phyloP scores from a whole-genome alignment of 2,329 filamentous ascomycete species.

The Fusarium sp. region DNA sequence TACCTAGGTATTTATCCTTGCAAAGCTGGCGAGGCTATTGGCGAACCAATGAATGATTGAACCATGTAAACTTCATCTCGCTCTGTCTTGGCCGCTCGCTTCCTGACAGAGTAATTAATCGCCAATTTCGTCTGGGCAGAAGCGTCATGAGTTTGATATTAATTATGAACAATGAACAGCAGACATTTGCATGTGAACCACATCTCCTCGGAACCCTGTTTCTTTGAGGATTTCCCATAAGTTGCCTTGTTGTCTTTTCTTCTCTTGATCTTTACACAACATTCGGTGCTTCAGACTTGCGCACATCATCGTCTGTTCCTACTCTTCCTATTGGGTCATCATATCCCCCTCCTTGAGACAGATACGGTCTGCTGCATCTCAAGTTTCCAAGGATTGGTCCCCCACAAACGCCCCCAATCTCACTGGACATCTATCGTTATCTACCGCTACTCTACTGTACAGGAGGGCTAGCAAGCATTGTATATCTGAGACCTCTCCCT shows the following conservation, averaged over 20 bases:
- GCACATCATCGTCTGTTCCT: slow-evolving; percentile 24
- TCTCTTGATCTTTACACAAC: slow-evolving; percentile 6
- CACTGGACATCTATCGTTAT: slow-evolving; percentile 25
- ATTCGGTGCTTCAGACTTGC: slow-evolving; percentile 25
- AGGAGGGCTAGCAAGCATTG: slow-evolving; percentile 9
- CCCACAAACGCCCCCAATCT: slow-evolving; percentile 41
- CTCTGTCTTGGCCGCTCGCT: slow-evolving; percentile 32
- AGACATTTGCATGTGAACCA: slow-evolving; percentile 1
- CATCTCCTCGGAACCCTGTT: background rate
- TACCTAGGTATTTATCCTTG: slow-evolving; percentile 9
- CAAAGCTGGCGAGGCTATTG: slow-evolving; percentile 21
- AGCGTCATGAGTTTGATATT: slow-evolving; percentile 25
- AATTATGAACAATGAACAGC: background rate
- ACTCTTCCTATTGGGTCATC: slow-evolving; percentile 21
- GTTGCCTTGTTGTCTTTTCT: background rate
- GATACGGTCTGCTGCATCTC: slow-evolving; percentile 33
- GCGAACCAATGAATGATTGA: slow-evolving; percentile 27
- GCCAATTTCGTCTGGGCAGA: slow-evolving; percentile 20
- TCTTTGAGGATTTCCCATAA: background rate
- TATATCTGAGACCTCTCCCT: slow-evolving; percentile 7
- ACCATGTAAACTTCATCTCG: slow-evolving; percentile 27
- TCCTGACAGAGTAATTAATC: slow-evolving; percentile 32
- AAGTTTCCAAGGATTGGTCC: slow-evolving; percentile 30
- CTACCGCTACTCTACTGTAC: slow-evolving; percentile 19
- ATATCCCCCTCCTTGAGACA: slow-evolving; percentile 17